A percentile compares a stretch with the other conserved stretches of the same genome.
Evolutionary conservation across 1,139 yeast genomes (phyloP).

Genomic region (Kurtzmaniella quercitrusa): DNA sequence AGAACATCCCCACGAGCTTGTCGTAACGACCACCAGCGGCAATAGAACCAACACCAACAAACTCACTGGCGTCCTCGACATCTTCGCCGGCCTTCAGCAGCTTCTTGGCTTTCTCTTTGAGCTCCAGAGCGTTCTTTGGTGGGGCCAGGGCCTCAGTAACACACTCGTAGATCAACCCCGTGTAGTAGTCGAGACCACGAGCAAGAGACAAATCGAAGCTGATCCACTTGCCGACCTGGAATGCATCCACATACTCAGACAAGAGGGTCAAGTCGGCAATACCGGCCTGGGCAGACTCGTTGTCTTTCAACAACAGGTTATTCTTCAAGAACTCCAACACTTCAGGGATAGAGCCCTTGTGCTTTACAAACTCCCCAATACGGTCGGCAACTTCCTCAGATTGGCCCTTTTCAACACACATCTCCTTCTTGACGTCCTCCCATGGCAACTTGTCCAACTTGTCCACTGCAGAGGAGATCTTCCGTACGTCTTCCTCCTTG

Average conservation of each 20-base stretch:
- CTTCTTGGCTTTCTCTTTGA: constrained; percentile 50
- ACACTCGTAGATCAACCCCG: constrained; percentile 94
- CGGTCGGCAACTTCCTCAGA: constrained; percentile 86
- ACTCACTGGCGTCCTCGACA: constrained; percentile 91
- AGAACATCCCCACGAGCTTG: constrained; percentile 93
- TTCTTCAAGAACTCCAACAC: constrained; percentile 52
- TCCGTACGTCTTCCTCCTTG: constrained; percentile 87
- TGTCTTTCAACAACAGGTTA: constrained; percentile 55
- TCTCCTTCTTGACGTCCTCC: constrained; percentile 89
- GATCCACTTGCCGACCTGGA: constrained; percentile 57
- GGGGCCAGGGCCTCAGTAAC: constrained; percentile 95
- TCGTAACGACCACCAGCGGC: constrained; percentile 99
- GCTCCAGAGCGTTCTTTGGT: constrained; percentile 69
- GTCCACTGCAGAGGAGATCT: constrained; percentile 91
- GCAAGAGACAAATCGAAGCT: constrained; percentile 93
- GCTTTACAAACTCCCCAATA: constrained; percentile 87
- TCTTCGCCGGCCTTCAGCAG: constrained; percentile 31
- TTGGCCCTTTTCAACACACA: constrained; percentile 86
- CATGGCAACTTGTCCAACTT: constrained; percentile 93
- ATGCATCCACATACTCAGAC: constrained; percentile 77
- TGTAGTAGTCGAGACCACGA: constrained; percentile 94
- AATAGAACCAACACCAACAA: constrained; percentile 96
- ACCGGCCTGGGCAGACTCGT: constrained; percentile 76
- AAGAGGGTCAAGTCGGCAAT: constrained; percentile 72
- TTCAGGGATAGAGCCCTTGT: constrained; percentile 72